phyloP scores from a whole-genome alignment of 257 asterid species.

The Solanum appendiculatum region DNA sequence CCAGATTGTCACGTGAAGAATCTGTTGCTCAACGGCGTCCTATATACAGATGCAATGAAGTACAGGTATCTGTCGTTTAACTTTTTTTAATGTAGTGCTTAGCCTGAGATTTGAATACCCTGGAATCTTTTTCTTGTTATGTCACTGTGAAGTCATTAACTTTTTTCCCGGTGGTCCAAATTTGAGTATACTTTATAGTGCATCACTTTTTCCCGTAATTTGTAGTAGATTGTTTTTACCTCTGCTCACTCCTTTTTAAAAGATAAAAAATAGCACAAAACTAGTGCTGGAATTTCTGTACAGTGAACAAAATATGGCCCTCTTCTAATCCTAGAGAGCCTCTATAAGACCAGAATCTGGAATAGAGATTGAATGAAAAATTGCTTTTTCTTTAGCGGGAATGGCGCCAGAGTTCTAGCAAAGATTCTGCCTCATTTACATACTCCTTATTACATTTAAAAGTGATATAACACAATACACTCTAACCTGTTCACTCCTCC shows the following conservation, averaged over 20 bases:
- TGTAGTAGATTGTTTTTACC: background rate
- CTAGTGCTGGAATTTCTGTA: background rate
- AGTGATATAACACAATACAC: background rate
- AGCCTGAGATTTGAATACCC: background rate
- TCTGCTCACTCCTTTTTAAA: background rate
- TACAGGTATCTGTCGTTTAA: slow-evolving; percentile 39
- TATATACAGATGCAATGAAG: slow-evolving; percentile 65
- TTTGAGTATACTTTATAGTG: background rate
- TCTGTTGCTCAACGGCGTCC: slow-evolving; percentile 53
- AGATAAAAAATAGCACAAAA: background rate
- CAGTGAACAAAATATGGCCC: background rate
- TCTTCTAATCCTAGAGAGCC: background rate
- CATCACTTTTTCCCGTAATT: background rate
- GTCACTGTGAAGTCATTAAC: background rate
- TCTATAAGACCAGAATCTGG: background rate
- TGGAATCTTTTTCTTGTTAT: background rate
- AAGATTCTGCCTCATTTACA: background rate
- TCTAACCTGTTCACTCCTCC: background rate
- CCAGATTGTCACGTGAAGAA: slow-evolving; percentile 40
- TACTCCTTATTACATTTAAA: background rate
- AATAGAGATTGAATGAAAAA: background rate
- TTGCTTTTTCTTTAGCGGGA: background rate
- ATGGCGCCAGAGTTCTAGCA: background rate
- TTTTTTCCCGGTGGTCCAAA: background rate
- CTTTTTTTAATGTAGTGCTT: background rate